Conservation (phyloP, 73 alveolate species). For the Stentor roeselii region DNA sequence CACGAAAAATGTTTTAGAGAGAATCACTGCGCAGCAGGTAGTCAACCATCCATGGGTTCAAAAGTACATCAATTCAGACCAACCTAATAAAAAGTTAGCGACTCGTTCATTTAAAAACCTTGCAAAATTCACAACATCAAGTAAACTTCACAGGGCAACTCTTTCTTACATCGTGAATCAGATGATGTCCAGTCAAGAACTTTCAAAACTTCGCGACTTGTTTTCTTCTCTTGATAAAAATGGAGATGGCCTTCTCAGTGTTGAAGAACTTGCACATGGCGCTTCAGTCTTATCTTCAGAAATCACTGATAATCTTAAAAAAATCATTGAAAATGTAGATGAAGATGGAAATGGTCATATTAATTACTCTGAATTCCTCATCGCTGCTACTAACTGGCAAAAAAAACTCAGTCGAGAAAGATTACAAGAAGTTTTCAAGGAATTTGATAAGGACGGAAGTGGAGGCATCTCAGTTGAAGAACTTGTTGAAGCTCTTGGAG, state of each 20-base stretch:
- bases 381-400: background rate
- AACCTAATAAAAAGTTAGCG: background rate
- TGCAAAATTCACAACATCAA: background rate
- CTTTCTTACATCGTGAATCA: background rate
- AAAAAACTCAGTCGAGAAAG: background rate
- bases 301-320: background rate
- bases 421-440: background rate
- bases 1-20: conserved; percentile 35
- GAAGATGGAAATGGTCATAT: background rate
- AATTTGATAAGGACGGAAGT: background rate
- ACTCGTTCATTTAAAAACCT: background rate
- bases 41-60: conserved; percentile 57
- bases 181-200: background rate
- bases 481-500: background rate
- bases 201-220: conserved; percentile 22
- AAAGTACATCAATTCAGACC: background rate
- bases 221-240: conserved; percentile 42
- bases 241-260: conserved; percentile 54
- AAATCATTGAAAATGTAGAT: background rate
- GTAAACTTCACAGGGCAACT: background rate
- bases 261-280: conserved; percentile 36
- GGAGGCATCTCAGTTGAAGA: background rate
- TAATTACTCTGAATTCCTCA: background rate
- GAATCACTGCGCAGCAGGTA: conserved; percentile 51
- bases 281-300: conserved; percentile 11